These are phyloP conservation scores for Aspergillus mulundensis DNA, from an alignment of 495 filamentous ascomycete genomes.

Conservation along the genomic window DNA sequence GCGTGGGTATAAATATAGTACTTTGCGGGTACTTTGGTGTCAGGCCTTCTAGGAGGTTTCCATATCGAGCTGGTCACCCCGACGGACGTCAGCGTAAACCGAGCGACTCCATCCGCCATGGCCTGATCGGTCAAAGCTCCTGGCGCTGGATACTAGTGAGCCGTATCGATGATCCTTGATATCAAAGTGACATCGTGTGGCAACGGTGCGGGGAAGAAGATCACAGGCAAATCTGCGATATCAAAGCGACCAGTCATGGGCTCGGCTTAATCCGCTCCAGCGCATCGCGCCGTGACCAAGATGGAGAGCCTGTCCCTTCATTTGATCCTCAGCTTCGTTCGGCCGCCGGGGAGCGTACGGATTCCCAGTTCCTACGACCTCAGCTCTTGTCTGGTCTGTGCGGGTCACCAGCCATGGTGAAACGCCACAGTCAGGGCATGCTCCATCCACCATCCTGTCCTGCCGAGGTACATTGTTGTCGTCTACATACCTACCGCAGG, in stretches of 20 bases:
- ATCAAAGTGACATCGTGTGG: slow-evolving; percentile 2
- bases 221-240: slow-evolving; percentile 21
- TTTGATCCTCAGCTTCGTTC: not conserved
- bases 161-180: not conserved
- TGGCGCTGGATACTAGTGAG: not conserved
- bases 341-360: not conserved
- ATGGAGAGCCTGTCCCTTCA: not conserved
- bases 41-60: not conserved
- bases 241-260: slow-evolving; percentile 15
- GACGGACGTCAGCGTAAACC: not conserved
- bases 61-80: not conserved
- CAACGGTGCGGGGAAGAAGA: slow-evolving; percentile 26
- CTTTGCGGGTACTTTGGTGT: not conserved
- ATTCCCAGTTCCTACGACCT: not conserved
- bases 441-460: not conserved
- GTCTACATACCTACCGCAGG: not conserved
- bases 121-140: slow-evolving; percentile 1
- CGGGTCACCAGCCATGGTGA: slow-evolving; percentile 18
- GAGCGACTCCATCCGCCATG: not conserved
- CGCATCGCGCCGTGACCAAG: slow-evolving; percentile 23
- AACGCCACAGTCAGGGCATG: slow-evolving; percentile 5
- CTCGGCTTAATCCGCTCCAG: slow-evolving; percentile 1
- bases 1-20: not conserved
- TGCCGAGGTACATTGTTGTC: not conserved
- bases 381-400: slow-evolving; percentile 1